Evolutionary conservation across 441 rosid genomes (phyloP).

Genomic region (Adansonia madagascariensis): DNA sequence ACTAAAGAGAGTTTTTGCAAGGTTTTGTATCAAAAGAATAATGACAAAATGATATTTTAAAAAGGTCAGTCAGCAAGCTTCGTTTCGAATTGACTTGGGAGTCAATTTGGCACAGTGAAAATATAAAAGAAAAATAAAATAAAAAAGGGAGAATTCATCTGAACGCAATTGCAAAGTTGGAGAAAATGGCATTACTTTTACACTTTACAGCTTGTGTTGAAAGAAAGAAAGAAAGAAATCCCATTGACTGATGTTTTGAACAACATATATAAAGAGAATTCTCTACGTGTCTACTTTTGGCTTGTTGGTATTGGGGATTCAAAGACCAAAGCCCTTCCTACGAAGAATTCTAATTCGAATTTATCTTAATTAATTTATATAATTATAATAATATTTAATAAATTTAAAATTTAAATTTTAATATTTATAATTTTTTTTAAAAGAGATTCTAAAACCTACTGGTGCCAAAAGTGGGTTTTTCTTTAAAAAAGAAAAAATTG

Average conservation of each 20-base stretch:
- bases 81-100: neutral
- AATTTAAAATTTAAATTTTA: too few species aligned
- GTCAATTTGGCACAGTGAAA: neutral
- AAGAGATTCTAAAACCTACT: too few species aligned
- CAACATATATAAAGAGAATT: neutral
- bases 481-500: neutral
- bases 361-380: too few species aligned
- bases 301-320: neutral
- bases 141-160: neutral
- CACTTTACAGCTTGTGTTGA: constrained; percentile 5
- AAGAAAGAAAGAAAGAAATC: neutral
- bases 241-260: neutral
- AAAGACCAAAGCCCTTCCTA: neutral
- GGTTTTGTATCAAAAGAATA: neutral
- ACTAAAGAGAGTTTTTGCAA: too few species aligned
- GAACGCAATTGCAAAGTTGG: neutral
- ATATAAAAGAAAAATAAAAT: neutral
- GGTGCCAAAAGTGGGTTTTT: neutral
- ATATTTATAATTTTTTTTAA: too few species aligned
- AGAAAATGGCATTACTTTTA: neutral
- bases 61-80: neutral
- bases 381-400: too few species aligned
- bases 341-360: too few species aligned
- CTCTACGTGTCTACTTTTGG: neutral
- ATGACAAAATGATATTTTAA: neutral